A percentile compares a stretch with the other conserved stretches of the same genome.
phyloP scores from a whole-genome alignment of 1,284 basidiomycete species.

The Rhodotorula sp. region DNA sequence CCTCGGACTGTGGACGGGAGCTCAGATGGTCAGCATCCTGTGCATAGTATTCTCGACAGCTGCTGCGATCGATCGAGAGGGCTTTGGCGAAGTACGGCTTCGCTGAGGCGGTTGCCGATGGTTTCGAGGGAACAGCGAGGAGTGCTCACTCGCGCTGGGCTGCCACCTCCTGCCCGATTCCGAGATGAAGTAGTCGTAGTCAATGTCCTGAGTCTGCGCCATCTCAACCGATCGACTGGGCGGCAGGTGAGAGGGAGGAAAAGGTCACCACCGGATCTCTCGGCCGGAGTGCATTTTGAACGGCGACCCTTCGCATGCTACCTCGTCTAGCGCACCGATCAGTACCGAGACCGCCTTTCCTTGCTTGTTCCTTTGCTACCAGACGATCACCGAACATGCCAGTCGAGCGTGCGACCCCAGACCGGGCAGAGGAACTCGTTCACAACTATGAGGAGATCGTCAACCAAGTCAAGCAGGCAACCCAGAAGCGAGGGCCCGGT shows the following conservation, averaged over 20 bases:
- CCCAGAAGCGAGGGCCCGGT: conserved; percentile 7
- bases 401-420: conserved; percentile 29
- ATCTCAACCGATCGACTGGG: neutral
- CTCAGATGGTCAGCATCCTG: neutral
- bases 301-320: neutral
- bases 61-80: too few relatives aligned
- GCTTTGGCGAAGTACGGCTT: too few relatives aligned
- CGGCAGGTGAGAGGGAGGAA: too few relatives aligned
- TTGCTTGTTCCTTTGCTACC: neutral
- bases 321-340: neutral
- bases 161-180: conserved; percentile 39
- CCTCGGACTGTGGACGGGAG: conserved; percentile 54
- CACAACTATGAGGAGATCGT: conserved; percentile 51
- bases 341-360: neutral
- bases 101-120: too few relatives aligned
- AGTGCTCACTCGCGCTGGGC: conserved; percentile 46
- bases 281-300: neutral
- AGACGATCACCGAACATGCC: conserved; percentile 1
- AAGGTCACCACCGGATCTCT: neutral
- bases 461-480: conserved; percentile 47
- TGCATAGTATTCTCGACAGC: neutral
- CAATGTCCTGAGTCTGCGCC: conserved; percentile 3
- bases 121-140: neutral
- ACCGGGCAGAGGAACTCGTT: conserved; percentile 50
- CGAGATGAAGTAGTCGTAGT: conserved; percentile 45